A percentile compares a stretch with the other conserved stretches of the same genome.
Conservation (phyloP, 169 alveolate species). For the Plasmodium reichenowi region DNA sequence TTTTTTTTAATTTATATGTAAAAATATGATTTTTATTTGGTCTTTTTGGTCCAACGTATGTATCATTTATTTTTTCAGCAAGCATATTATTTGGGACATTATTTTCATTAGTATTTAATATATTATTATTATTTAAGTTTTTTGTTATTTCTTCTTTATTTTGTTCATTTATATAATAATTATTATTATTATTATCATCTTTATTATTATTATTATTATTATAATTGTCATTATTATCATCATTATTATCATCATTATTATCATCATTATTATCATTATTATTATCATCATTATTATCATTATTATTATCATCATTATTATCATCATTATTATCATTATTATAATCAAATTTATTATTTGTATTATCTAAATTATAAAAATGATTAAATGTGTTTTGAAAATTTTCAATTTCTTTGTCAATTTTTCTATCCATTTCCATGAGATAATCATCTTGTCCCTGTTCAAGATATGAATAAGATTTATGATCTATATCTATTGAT, state of each 20-base stretch:
- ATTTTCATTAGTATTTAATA: neutral
- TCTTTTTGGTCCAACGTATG: too few relatives aligned
- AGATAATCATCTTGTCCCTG: constrained; percentile 21
- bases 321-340: neutral
- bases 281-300: too few relatives aligned
- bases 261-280: too few relatives aligned
- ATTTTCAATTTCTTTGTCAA: constrained; percentile 45
- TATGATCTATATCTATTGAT: constrained; percentile 19
- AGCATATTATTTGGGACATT: too few relatives aligned
- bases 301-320: too few relatives aligned
- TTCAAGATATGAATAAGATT: neutral
- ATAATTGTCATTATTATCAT: too few relatives aligned
- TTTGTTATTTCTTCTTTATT: neutral
- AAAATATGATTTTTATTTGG: too few relatives aligned
- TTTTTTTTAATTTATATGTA: constrained; percentile 13
- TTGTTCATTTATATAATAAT: neutral
- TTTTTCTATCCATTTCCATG: constrained; percentile 23
- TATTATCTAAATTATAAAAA: constrained; percentile 1
- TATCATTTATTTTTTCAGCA: too few relatives aligned
- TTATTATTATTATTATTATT: too few relatives aligned
- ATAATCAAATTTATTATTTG: neutral
- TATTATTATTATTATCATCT: neutral
- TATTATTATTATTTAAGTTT: neutral
- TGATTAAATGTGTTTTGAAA: constrained; percentile 34
- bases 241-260: too few relatives aligned